These are phyloP conservation scores for Pseudozyma sp. DNA, from an alignment of 1,284 basidiomycete genomes.

Conservation along the genomic window DNA sequence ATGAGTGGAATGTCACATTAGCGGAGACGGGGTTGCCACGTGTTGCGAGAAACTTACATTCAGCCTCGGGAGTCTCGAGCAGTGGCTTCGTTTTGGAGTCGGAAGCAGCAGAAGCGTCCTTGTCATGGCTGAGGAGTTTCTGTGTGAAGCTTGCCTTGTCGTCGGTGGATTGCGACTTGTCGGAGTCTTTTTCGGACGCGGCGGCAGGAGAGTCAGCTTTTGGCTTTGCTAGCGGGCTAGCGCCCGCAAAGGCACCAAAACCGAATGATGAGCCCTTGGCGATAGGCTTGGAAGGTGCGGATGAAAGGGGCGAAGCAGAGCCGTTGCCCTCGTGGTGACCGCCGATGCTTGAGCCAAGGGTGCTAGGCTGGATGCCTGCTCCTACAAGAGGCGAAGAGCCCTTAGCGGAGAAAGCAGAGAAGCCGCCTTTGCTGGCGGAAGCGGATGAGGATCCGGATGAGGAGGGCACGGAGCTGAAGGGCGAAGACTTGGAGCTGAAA, in stretches of 20 bases:
- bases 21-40: too few relatives aligned
- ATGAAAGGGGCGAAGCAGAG: slow-evolving; percentile 14
- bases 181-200: slow-evolving; percentile 12
- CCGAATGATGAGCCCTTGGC: slow-evolving; percentile 43
- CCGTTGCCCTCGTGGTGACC: slow-evolving; percentile 29
- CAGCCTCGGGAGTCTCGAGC: slow-evolving; percentile 36
- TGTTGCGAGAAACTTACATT: slow-evolving; percentile 29
- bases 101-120: slow-evolving; percentile 11
- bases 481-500: slow-evolving; percentile 54
- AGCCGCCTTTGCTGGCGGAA: slow-evolving; percentile 14
- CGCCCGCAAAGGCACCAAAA: slow-evolving; percentile 58
- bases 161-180: slow-evolving; percentile 6
- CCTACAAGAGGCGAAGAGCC: slow-evolving; percentile 23
- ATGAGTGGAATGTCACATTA: too few relatives aligned
- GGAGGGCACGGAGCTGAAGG: slow-evolving; percentile 45
- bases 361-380: slow-evolving; percentile 45
- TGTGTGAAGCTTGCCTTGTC: slow-evolving; percentile 33
- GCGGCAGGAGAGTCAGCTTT: slow-evolving; percentile 21
- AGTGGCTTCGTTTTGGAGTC: slow-evolving; percentile 23
- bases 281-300: slow-evolving; percentile 24
- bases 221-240: slow-evolving; percentile 45
- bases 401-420: slow-evolving; percentile 28
- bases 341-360: slow-evolving; percentile 43
- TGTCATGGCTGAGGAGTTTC: slow-evolving; percentile 32
- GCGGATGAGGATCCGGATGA: slow-evolving; percentile 39